phyloP scores from a whole-genome alignment of 345 rosid genomes.

The Gossypium anomalum region DNA sequence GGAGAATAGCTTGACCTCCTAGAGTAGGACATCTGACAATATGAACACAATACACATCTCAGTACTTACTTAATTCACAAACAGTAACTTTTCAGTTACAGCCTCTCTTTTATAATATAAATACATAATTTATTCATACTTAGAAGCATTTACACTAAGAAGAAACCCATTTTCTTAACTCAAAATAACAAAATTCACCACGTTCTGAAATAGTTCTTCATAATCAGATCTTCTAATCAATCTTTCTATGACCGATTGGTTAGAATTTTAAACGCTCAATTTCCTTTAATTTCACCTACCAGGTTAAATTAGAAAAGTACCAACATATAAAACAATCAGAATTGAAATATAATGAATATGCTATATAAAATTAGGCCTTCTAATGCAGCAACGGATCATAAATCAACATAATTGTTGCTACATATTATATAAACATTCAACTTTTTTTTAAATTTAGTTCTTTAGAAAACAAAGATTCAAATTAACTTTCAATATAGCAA shows the following conservation, averaged over 20 bases:
- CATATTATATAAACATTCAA: no score
- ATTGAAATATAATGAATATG: neutral
- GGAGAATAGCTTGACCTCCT: constrained; percentile 61
- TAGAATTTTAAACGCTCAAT: neutral
- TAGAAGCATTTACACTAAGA: neutral
- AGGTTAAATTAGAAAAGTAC: neutral
- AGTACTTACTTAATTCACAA: neutral
- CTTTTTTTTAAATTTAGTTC: neutral
- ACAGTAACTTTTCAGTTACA: neutral
- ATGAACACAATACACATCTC: neutral
- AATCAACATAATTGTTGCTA: neutral
- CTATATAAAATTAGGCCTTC: neutral
- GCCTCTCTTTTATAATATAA: neutral
- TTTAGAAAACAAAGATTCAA: neutral
- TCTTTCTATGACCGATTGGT: neutral
- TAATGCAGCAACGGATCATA: neutral
- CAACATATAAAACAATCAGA: neutral
- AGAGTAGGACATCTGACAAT: constrained; percentile 74
- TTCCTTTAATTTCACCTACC: neutral
- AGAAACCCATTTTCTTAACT: neutral
- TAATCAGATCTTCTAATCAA: neutral
- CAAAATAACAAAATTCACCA: neutral
- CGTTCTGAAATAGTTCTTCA: neutral
- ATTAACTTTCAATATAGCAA: neutral
- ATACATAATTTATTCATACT: neutral